A percentile compares a stretch with the other conserved stretches of the same genome.
Conservation (phyloP, 768 basidiomycete species). For the Xanthoconium purpureum region DNA sequence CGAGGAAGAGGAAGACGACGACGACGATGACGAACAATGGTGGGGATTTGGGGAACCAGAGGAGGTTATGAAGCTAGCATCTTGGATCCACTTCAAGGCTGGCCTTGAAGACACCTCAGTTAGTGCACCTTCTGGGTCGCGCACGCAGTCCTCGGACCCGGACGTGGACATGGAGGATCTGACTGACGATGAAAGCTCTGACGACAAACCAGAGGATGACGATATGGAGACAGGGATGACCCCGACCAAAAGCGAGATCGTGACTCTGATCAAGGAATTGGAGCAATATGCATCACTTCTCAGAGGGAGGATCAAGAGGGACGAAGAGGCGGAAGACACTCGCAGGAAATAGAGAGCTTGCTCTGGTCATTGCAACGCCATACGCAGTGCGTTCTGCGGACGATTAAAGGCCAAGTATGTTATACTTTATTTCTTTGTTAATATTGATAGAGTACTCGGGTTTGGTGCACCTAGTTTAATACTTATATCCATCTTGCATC, state of each 20-base stretch:
- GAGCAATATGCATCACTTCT: constrained; percentile 60
- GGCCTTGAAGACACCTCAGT: constrained; percentile 31
- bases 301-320: constrained; percentile 49
- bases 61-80: constrained; percentile 62
- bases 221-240: neutral
- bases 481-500: constrained; percentile 9
- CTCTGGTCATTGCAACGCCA: neutral
- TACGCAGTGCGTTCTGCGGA: constrained; percentile 10
- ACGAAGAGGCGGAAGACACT: constrained; percentile 22
- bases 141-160: neutral
- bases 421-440: constrained; percentile 28
- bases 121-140: neutral
- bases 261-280: constrained; percentile 49
- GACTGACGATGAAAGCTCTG: constrained; percentile 8
- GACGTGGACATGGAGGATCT: constrained; percentile 23
- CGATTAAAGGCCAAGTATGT: constrained; percentile 11
- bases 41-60: constrained; percentile 69
- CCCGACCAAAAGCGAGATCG: constrained; percentile 36
- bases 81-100: constrained; percentile 59
- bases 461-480: constrained; percentile 13
- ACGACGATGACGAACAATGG: constrained; percentile 50
- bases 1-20: constrained; percentile 37
- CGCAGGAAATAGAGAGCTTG: constrained; percentile 10
- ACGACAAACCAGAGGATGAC: constrained; percentile 1
- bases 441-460: constrained; percentile 18